Evolutionary conservation across 2,329 filamentous ascomycete species (phyloP), one percentile per base, ranked within the genome.

Genomic region (Plenodomus biglobosus): DNA sequence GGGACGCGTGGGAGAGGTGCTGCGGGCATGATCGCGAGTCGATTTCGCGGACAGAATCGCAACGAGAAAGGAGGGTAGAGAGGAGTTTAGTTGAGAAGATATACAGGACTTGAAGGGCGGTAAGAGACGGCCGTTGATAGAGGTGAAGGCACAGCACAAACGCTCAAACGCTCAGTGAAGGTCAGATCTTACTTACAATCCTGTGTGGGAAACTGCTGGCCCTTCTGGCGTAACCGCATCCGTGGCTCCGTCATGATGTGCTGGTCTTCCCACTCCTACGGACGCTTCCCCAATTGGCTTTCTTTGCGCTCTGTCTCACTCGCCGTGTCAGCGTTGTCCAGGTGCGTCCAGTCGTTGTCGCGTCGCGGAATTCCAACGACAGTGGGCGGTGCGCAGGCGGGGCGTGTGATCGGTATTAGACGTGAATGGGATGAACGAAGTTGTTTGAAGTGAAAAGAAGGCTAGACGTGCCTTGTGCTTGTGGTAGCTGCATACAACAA

Each of bases 181-280:
- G 38, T 37, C 35, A 13, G 34, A 51, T 34, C 40, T 19, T 20
- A 64, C 70, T 56, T 60, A 74, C 72, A 70, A 55, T 77, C 75
- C 44, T 65, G 57, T 7, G 71, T 66, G 4, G 68, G 68, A 62
- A 79, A 79, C 60, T 77, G 72, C 52, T 73, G 72, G 62, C 74
- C 75, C 56, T 77, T 77, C 40, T 73, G 69, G 57, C 76, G 75
- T 55, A 71, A 62, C 42, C 76, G 70, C 70, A 76, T 75, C 56
- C 76, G 75, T 42, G 75, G 75, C 62, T 78, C 76, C 16, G 76
- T 73, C 76, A 78, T 78, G 16, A 18, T 65, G 53, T 40, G 41
- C 17, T 37, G 18, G 16, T 37, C 35, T 17, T 34, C 30, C 21
- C 8, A 22, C 37, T 15, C 19, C 17, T 38, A 17, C 36, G 20